Percentiles rank a stretch among this genome's conserved stretches.
These are phyloP conservation scores for Leccinellum rugosiceps DNA, from an alignment of 768 basidiomycete species.

Conservation along the genomic window DNA sequence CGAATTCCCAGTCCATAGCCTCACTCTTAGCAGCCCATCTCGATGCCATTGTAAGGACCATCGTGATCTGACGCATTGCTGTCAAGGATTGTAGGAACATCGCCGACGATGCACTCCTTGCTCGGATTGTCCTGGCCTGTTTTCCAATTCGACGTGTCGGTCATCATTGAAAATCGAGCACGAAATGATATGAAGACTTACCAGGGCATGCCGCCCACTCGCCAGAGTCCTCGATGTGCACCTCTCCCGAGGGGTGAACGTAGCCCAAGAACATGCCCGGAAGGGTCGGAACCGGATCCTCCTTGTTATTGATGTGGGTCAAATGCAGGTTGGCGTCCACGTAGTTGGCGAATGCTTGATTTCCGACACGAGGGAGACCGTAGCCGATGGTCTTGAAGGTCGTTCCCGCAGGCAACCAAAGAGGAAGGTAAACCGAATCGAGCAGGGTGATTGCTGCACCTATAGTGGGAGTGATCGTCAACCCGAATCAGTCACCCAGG, in stretches of 20 bases:
- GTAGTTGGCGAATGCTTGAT: neutral
- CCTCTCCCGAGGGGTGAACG: slow-evolving; percentile 40
- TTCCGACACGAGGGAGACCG: slow-evolving; percentile 9
- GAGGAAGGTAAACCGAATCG: neutral
- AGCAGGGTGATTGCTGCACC: slow-evolving; percentile 36
- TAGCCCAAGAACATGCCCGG: slow-evolving; percentile 38
- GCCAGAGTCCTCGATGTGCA: slow-evolving; percentile 42
- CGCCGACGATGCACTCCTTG: slow-evolving; percentile 23
- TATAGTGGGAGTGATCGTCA: neutral
- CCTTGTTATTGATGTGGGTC: slow-evolving; percentile 54
- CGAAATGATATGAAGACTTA: slow-evolving; percentile 3
- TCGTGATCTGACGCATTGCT: no score
- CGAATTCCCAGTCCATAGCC: no score
- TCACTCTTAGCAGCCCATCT: slow-evolving; percentile 22
- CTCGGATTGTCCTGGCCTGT: slow-evolving; percentile 57
- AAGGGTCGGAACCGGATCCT: slow-evolving; percentile 38
- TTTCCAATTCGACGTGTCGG: neutral
- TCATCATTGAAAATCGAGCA: neutral
- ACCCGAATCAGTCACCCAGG: neutral
- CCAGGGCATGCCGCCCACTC: slow-evolving; percentile 57
- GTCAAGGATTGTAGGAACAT: slow-evolving; percentile 40
- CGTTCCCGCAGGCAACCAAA: neutral
- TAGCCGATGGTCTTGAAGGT: slow-evolving; percentile 15
- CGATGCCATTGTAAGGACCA: slow-evolving; percentile 34
- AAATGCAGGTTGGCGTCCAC: slow-evolving; percentile 37